Evolutionary conservation across 805 yeast species (phyloP).

Genomic region (Saccharomycopsis guyanensis): DNA sequence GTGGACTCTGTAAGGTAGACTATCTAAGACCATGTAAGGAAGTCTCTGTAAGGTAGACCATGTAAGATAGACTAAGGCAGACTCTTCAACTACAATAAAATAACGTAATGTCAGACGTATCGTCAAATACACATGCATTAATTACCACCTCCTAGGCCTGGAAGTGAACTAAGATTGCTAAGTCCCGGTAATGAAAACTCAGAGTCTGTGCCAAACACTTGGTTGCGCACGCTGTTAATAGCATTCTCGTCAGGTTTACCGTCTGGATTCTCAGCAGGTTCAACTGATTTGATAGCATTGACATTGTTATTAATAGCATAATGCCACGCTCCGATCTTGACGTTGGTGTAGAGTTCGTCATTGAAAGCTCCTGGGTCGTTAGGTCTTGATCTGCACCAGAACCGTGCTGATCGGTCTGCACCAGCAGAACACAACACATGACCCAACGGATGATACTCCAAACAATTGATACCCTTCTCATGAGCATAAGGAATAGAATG

Average conservation of each 20-base stretch:
- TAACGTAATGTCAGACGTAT: no score
- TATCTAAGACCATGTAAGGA: no score
- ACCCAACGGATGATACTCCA: slow-evolving; percentile 92
- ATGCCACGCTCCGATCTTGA: slow-evolving; percentile 51
- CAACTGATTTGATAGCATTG: slow-evolving; percentile 23
- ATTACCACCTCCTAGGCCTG: no score
- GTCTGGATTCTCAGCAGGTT: not conserved
- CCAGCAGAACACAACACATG: slow-evolving; percentile 89
- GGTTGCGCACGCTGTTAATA: not conserved
- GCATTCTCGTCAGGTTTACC: not conserved
- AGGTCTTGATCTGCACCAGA: slow-evolving; percentile 93
- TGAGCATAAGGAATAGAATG: slow-evolving; percentile 86
- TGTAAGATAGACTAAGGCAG: no score
- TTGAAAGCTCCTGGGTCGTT: slow-evolving; percentile 76
- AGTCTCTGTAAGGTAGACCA: no score
- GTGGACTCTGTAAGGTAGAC: no score
- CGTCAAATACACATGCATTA: no score
- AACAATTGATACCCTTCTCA: slow-evolving; percentile 82
- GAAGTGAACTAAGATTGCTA: not conserved
- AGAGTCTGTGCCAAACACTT: not conserved
- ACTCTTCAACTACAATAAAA: no score
- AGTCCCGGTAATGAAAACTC: not conserved
- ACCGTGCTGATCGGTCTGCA: slow-evolving; percentile 83
- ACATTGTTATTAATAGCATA: slow-evolving; percentile 34
- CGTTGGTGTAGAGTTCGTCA: slow-evolving; percentile 72